Percentiles rank a stretch among this genome's conserved stretches.
These are phyloP conservation scores for Crotalaria pallida DNA, from an alignment of 306 rosid species.

Conservation along the genomic window DNA sequence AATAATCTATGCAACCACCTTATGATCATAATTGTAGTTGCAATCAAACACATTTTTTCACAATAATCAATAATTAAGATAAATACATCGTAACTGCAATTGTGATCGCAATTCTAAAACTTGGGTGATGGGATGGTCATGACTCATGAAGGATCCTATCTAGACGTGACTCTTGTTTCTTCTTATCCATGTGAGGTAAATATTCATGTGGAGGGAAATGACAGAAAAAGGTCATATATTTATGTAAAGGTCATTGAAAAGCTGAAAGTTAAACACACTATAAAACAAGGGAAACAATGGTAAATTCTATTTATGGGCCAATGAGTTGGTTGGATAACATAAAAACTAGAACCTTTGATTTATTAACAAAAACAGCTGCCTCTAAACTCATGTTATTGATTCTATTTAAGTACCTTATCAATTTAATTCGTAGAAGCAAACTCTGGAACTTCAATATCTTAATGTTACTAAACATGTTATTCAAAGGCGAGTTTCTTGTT, in stretches of 20 bases:
- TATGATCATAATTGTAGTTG: no score
- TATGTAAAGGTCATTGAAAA: background rate
- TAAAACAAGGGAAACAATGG: background rate
- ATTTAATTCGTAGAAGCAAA: background rate
- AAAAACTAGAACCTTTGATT: background rate
- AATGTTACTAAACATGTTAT: background rate
- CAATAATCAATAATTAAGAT: no score
- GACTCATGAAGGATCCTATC: background rate
- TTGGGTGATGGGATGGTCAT: background rate
- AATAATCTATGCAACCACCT: no score
- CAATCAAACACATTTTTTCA: no score
- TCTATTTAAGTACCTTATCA: no score
- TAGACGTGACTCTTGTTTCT: background rate
- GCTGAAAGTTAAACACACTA: background rate
- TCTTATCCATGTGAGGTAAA: background rate
- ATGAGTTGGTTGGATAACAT: background rate
- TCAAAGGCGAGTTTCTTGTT: background rate
- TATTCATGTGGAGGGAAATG: background rate
- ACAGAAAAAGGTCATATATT: background rate
- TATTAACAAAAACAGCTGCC: background rate
- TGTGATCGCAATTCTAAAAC: no score
- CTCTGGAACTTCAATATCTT: background rate
- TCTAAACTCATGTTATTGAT: background rate
- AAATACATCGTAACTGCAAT: no score
- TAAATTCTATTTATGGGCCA: background rate